Conservation (phyloP, 495 filamentous ascomycete species). For the Cercophora scortea region DNA sequence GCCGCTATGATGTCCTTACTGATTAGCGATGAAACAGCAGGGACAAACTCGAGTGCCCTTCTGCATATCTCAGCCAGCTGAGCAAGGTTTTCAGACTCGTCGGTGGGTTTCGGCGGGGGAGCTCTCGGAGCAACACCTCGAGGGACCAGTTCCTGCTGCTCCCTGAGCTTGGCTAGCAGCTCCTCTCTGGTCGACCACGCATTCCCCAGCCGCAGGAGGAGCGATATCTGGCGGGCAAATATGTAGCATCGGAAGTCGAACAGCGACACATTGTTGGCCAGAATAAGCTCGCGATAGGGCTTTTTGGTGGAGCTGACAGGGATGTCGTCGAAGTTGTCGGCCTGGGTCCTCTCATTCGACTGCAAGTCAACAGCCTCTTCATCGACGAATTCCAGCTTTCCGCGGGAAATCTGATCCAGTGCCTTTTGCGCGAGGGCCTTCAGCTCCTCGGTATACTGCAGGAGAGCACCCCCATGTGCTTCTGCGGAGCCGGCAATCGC, state of each 20-base stretch:
- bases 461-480: constrained; percentile 57
- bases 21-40: constrained; percentile 66
- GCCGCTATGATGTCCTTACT: constrained; percentile 60
- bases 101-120: constrained; percentile 34
- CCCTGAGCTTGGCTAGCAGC: constrained; percentile 48
- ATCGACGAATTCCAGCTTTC: constrained; percentile 31
- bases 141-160: constrained; percentile 44
- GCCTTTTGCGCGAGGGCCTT: constrained; percentile 48
- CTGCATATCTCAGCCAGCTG: constrained; percentile 74
- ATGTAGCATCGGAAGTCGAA: constrained; percentile 96
- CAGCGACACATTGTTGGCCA: constrained; percentile 93
- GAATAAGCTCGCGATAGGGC: constrained; percentile 82
- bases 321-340: constrained; percentile 37
- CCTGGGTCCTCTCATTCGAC: constrained; percentile 20
- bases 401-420: constrained; percentile 20
- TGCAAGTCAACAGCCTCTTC: constrained; percentile 42
- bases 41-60: constrained; percentile 72
- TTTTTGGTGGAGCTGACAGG: constrained; percentile 70
- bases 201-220: constrained; percentile 79
- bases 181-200: constrained; percentile 48
- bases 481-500: constrained; percentile 41
- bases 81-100: constrained; percentile 65
- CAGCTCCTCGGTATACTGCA: constrained; percentile 63
- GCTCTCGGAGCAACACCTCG: constrained; percentile 43
- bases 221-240: constrained; percentile 77